Evolutionary conservation across 495 filamentous ascomycete species (phyloP), one percentile per base, ranked within the genome.

Genomic region (Neurospora sp.): DNA sequence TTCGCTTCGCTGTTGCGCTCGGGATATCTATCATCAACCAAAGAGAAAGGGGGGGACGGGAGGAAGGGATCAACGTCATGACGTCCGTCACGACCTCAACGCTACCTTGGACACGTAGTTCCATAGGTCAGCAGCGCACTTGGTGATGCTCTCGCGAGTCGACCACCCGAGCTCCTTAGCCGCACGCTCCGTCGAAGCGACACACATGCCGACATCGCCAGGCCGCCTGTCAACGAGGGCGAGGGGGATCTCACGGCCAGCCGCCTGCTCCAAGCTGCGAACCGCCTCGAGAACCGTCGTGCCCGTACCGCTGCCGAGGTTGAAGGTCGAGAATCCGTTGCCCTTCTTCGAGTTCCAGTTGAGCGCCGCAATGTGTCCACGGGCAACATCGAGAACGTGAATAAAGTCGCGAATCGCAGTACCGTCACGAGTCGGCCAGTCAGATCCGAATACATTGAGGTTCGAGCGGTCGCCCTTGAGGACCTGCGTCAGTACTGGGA

Each of bases 401-500:
- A 90, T 90, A 82, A 90, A 93, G 80, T 93, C 91, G 68, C 91
- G 88, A 76, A 93, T 90, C 72, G 92, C 91, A 39, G 91, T 94
- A 61, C 90, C 90, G 74, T 92, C 90, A 69, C 85, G 84, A 2
- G 89, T 90, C 44, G 88, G 83, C 86, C 88, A 91, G 71, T 91
- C 87, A 3, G 84, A 84, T 69, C 89, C 89, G 71, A 89, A 91
- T 74, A 91, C 86, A 53, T 86, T 81, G 37, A 91, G 79, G 39
- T 83, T 83, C 0, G 82, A 75, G 72, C 85, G 85, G 39, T 82
- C 79, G 8, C 89, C 89, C 0, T 85, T 86, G 76, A 90, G 83
- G 12, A 90, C 89, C 42, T 87, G 86, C 71, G 86, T 81, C 37
- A 91, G 83, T 2, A 90, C 87, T 0, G 89, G 89, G 68, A 90